phyloP scores from a whole-genome alignment of 176 grass and related monocot genomes.

The Calamus simplicifolius region DNA sequence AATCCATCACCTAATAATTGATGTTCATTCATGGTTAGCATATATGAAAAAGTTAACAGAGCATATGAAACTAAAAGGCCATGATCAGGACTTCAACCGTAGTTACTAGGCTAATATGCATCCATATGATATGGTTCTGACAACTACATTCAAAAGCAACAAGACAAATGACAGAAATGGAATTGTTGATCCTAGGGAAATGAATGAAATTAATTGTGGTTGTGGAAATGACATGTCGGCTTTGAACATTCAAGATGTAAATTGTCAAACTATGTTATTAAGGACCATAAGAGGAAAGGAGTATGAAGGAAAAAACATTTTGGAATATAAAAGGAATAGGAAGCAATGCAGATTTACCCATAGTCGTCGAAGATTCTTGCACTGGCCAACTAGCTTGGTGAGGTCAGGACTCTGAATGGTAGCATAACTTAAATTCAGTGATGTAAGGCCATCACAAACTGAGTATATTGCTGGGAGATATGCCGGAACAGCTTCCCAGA shows the following conservation, averaged over 20 bases:
- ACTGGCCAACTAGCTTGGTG: slow-evolving; percentile 38
- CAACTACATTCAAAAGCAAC: slow-evolving; percentile 8
- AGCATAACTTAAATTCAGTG: slow-evolving; percentile 62
- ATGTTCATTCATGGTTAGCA: no score
- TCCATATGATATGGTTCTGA: no score
- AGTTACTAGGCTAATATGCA: no score
- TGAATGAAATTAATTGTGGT: no score
- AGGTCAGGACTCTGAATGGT: slow-evolving; percentile 29
- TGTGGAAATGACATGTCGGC: no score
- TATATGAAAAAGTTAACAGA: no score
- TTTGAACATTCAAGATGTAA: no score
- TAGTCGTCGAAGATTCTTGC: slow-evolving; percentile 43
- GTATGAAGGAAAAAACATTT: not conserved
- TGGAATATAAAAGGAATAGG: not conserved
- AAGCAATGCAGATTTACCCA: slow-evolving; percentile 37
- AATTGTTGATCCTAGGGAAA: not conserved
- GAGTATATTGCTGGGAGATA: slow-evolving; percentile 23
- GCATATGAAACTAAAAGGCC: no score
- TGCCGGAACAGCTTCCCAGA: slow-evolving; percentile 42
- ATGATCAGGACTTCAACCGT: no score
- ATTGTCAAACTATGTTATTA: no score
- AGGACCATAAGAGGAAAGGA: not conserved
- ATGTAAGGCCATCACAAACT: slow-evolving; percentile 38
- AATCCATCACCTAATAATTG: slow-evolving; percentile 39
- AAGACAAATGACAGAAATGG: slow-evolving; percentile 3